Evolutionary conservation across 2,329 filamentous ascomycete genomes (phyloP).

Genomic region (Arthroderma sp.): DNA sequence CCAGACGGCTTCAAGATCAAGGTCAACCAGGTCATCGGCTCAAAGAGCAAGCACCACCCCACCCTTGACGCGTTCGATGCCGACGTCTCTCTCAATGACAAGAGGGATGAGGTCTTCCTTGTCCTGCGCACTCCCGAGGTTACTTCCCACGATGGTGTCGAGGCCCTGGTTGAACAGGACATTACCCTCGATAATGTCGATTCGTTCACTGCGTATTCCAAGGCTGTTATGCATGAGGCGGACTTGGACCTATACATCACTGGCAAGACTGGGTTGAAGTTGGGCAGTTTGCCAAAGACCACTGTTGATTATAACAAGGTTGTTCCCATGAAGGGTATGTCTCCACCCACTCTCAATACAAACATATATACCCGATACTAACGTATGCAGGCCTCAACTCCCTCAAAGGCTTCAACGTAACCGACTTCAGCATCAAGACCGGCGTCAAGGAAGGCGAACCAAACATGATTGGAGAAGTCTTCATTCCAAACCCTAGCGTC

Average conservation of each 20-base stretch:
- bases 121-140: conserved; percentile 33
- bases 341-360: neutral
- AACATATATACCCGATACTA: neutral
- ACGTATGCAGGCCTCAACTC: conserved; percentile 41
- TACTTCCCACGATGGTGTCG: conserved; percentile 30
- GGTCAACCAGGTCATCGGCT: conserved; percentile 36
- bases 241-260: conserved; percentile 37
- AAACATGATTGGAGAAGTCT: conserved; percentile 42
- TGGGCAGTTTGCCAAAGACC: conserved; percentile 37
- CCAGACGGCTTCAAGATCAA: conserved; percentile 36
- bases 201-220: conserved; percentile 39
- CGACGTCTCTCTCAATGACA: conserved; percentile 35
- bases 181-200: conserved; percentile 31
- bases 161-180: conserved; percentile 31
- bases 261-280: conserved; percentile 40
- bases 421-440: conserved; percentile 35
- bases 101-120: conserved; percentile 27
- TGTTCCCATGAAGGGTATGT: conserved; percentile 43
- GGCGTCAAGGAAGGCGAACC: conserved; percentile 25
- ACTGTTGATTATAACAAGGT: conserved; percentile 43
- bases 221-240: conserved; percentile 36
- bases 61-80: conserved; percentile 42
- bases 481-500: conserved; percentile 47
- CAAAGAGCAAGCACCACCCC: conserved; percentile 40
- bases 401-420: conserved; percentile 39